These are phyloP conservation scores for Fonsecaea pedrosoi DNA, from an alignment of 2,329 filamentous ascomycete genomes.

Conservation along the genomic window DNA sequence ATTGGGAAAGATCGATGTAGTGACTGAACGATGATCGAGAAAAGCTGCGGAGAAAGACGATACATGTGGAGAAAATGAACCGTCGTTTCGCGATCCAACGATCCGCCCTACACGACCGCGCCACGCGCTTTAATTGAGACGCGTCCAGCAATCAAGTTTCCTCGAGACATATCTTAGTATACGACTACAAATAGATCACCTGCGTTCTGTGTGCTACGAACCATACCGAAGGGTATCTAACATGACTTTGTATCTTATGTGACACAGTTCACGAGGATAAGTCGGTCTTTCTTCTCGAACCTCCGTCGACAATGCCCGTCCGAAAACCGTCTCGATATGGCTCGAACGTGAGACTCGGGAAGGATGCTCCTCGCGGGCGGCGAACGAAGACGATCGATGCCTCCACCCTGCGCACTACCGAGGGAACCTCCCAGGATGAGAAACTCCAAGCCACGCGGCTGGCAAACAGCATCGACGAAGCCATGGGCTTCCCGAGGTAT, in stretches of 20 bases:
- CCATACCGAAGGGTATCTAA: not conserved
- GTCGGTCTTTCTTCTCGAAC: not conserved
- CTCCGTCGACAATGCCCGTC: constrained; percentile 52
- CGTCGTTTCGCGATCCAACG: not conserved
- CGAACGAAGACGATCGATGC: constrained; percentile 79
- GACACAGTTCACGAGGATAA: not conserved
- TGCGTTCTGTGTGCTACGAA: not conserved
- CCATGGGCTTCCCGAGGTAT: constrained; percentile 90
- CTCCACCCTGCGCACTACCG: constrained; percentile 73
- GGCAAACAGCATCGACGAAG: constrained; percentile 89
- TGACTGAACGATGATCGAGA: constrained; percentile 8
- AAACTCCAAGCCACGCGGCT: constrained; percentile 84
- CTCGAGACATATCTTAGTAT: no score
- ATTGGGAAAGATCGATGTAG: constrained; percentile 38
- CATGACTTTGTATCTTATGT: constrained; percentile 1
- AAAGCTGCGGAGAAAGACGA: constrained; percentile 15
- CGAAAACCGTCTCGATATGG: constrained; percentile 70
- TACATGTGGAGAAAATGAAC: constrained; percentile 4
- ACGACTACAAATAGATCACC: no score
- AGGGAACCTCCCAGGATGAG: constrained; percentile 90
- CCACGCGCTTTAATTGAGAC: constrained; percentile 19
- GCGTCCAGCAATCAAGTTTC: not conserved
- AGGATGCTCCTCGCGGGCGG: constrained; percentile 48
- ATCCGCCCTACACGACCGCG: constrained; percentile 7
- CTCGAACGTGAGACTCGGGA: constrained; percentile 56